phyloP scores from a whole-genome alignment of 352 stramenopile genomes.

The Phytopythium mirpurense region DNA sequence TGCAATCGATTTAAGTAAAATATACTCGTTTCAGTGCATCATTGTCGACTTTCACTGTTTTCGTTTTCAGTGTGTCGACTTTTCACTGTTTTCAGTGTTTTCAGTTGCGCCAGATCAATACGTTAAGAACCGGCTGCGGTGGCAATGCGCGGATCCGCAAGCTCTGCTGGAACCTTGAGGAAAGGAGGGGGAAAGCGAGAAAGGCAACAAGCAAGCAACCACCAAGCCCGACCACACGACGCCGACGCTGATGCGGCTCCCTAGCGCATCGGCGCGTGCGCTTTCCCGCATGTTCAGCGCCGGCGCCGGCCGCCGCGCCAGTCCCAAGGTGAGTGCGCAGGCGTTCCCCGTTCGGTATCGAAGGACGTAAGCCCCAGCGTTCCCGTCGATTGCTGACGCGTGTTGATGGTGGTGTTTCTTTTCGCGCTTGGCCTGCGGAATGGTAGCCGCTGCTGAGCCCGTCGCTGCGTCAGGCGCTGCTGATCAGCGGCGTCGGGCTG shows the following conservation, averaged over 20 bases:
- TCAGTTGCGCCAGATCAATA: no score
- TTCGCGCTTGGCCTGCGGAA: neutral
- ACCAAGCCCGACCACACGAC: no score
- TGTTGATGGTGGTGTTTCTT: neutral
- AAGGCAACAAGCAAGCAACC: neutral
- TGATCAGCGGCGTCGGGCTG: constrained; percentile 42
- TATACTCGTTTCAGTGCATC: no score
- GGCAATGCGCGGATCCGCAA: no score
- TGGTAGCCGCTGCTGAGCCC: constrained; percentile 15
- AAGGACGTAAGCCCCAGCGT: neutral
- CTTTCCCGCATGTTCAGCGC: constrained; percentile 3
- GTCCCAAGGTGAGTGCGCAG: neutral
- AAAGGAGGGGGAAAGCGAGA: neutral
- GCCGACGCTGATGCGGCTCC: constrained; percentile 1
- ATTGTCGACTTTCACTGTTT: no score
- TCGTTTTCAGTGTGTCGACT: no score
- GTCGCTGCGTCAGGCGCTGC: constrained; percentile 36
- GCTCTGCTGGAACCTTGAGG: no score
- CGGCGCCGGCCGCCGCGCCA: constrained; percentile 1
- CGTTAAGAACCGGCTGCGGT: no score
- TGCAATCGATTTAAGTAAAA: no score
- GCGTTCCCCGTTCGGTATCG: neutral
- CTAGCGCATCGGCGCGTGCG: neutral
- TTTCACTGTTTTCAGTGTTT: no score
- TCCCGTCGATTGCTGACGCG: neutral